Base-by-base conservation (phyloP, 2,329 filamentous ascomycete species). In the Pseudogymnoascus pannorum region DNA sequence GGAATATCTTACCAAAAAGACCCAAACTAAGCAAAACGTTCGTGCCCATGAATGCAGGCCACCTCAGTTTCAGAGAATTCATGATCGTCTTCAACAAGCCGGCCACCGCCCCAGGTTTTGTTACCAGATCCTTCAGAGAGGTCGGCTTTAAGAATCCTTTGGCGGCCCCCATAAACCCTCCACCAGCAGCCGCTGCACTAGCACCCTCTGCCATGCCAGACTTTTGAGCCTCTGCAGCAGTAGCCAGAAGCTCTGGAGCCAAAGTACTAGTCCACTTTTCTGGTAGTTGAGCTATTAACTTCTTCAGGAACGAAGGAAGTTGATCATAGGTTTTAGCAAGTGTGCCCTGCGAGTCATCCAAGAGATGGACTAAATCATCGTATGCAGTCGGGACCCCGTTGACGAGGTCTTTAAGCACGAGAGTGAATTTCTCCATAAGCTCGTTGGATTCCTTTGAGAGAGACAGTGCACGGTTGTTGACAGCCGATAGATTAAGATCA, bases 381-480 rank as follows among this genome's bases (percentile, higher is more conserved):
- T 95, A 96, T 2, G 94, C 94, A 0, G 93, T 97, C 2, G 94
- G 94, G 1, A 91, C 94, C 64, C 94, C 94, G 72, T 92, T 92
- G 69, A 94, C 84, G 14, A 97, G 83, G 72, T 99, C 94, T 72
- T 93, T 94, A 71, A 99, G 88, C 33, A 97, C 87, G 61, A 92
- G 80, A 1, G 91, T 95, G 79, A 99, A 99, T 64, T 87, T 85
- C 60, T 86, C 83, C 59, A 96, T 83, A 29, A 96, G 81, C 65
- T 91, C 87, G 64, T 91, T 86, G 0, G 91, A 93, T 68, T 96
- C 92, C 63, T 85, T 83, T n/a, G 89, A 90, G 62, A 96, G 82
- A 11, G 87, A 87, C 73, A 97, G 90, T 63, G 90, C 90, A 62
- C 87, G 87, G 76, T 95, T 94, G 78, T 96, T 92, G 66, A 88